These are phyloP conservation scores for Leptodermis oblonga DNA, from an alignment of 257 asterid genomes.

Conservation along the genomic window DNA sequence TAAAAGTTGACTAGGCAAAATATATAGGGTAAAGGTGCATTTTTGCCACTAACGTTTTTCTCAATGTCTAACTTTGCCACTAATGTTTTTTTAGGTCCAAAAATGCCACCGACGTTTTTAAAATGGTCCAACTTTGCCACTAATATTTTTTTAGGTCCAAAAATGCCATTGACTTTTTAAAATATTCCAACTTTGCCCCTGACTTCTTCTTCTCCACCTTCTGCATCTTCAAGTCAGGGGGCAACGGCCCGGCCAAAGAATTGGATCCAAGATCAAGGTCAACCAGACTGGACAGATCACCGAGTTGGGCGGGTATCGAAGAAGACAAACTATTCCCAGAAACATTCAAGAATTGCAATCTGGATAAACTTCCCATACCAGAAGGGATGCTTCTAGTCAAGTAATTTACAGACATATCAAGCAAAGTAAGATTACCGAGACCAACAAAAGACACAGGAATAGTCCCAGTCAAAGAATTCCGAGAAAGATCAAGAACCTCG, in stretches of 20 bases:
- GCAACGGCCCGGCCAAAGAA: constrained; percentile 50
- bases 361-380: constrained; percentile 51
- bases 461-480: constrained; percentile 53
- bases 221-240: constrained; percentile 47
- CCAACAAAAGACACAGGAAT: constrained; percentile 36
- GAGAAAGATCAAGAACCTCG: constrained; percentile 65
- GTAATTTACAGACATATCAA: constrained; percentile 63
- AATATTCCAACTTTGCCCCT: too few species aligned
- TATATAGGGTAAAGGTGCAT: too few species aligned
- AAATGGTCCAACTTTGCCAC: too few species aligned
- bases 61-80: too few species aligned
- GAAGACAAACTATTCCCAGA: constrained; percentile 72
- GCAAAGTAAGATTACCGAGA: constrained; percentile 53
- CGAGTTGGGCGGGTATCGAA: constrained; percentile 68
- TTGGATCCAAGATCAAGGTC: constrained; percentile 82
- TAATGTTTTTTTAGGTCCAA: too few species aligned
- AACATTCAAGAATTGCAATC: constrained; percentile 56
- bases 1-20: too few species aligned
- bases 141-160: too few species aligned
- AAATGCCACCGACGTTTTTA: too few species aligned
- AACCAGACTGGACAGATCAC: constrained; percentile 59
- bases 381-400: constrained; percentile 62
- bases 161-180: too few species aligned
- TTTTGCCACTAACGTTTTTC: too few species aligned
- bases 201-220: too few species aligned